These are phyloP conservation scores for Gossypium schwendimanii DNA, from an alignment of 441 rosid genomes.

Conservation along the genomic window DNA sequence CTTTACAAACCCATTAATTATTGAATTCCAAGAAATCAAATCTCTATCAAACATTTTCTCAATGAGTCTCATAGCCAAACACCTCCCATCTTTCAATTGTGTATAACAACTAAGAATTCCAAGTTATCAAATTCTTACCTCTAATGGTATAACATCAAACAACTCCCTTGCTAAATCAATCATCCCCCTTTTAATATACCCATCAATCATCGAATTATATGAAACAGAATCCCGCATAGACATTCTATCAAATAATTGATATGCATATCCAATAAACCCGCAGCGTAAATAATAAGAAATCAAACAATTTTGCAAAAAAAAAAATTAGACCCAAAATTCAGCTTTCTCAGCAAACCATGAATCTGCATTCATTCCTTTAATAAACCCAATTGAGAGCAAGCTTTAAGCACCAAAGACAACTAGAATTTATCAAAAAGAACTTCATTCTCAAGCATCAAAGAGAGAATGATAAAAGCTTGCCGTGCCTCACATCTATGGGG, in stretches of 20 bases:
- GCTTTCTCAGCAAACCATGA: constrained; percentile 66
- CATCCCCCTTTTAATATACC: constrained; percentile 43
- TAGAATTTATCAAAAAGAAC: constrained; percentile 50
- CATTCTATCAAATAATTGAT: constrained; percentile 42
- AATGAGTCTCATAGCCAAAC: constrained; percentile 31
- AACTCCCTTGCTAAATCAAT: constrained; percentile 30
- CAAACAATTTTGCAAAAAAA: constrained; percentile 63
- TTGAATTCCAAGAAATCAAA: constrained; percentile 54
- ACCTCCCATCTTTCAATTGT: constrained; percentile 27
- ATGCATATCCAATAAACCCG: constrained; percentile 31
- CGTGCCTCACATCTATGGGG: constrained; percentile 61
- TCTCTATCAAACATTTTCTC: constrained; percentile 55
- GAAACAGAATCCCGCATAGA: constrained; percentile 42
- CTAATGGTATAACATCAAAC: constrained; percentile 34
- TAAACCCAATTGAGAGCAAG: constrained; percentile 54
- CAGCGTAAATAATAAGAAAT: constrained; percentile 36
- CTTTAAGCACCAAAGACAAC: constrained; percentile 59
- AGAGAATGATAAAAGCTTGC: constrained; percentile 37
- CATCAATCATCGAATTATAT: constrained; percentile 54
- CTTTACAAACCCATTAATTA: constrained; percentile 48
- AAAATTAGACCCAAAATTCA: constrained; percentile 36
- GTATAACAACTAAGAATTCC: constrained; percentile 51
- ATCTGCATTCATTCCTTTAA: constrained; percentile 56
- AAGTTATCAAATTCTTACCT: constrained; percentile 42
- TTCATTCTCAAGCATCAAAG: constrained; percentile 54